phyloP scores from a whole-genome alignment of 768 basidiomycete genomes.

The Suillus alpinus region DNA sequence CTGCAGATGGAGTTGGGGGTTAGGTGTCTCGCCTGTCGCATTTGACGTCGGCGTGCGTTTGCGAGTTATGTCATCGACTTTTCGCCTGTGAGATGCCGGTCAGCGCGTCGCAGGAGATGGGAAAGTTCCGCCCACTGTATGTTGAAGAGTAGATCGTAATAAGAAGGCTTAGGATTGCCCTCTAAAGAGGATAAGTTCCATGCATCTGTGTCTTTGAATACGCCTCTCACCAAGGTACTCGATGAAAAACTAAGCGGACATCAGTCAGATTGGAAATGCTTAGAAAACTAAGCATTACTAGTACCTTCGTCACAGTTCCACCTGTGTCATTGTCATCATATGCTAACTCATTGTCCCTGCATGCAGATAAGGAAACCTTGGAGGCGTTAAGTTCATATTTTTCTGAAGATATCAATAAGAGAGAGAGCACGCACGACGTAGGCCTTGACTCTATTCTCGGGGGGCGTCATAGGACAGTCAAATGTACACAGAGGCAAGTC shows the following conservation, averaged over 20 bases:
- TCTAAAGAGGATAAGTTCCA: background rate
- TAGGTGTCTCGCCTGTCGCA: background rate
- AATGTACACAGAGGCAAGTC: constrained; percentile 15
- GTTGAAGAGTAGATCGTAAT: background rate
- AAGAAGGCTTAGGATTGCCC: background rate
- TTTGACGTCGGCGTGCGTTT: background rate
- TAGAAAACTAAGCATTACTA: background rate
- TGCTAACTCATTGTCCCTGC: constrained; percentile 23
- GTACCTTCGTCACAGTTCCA: constrained; percentile 23
- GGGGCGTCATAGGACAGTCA: constrained; percentile 16
- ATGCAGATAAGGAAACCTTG: constrained; percentile 29
- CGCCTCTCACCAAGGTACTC: background rate
- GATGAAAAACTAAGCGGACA: background rate
- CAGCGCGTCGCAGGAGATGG: background rate
- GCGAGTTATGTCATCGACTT: background rate
- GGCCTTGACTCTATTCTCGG: constrained; percentile 6
- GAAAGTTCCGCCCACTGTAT: background rate
- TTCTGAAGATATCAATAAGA: too few relatives aligned
- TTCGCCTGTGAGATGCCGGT: background rate
- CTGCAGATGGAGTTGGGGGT: too few relatives aligned
- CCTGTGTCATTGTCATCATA: constrained; percentile 17
- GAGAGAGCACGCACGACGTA: constrained; percentile 19
- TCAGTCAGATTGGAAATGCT: background rate
- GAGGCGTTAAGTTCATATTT: background rate
- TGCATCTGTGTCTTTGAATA: background rate